Evolutionary conservation across 2,329 filamentous ascomycete species (phyloP).

Genomic region (Sclerotinia nivalis): DNA sequence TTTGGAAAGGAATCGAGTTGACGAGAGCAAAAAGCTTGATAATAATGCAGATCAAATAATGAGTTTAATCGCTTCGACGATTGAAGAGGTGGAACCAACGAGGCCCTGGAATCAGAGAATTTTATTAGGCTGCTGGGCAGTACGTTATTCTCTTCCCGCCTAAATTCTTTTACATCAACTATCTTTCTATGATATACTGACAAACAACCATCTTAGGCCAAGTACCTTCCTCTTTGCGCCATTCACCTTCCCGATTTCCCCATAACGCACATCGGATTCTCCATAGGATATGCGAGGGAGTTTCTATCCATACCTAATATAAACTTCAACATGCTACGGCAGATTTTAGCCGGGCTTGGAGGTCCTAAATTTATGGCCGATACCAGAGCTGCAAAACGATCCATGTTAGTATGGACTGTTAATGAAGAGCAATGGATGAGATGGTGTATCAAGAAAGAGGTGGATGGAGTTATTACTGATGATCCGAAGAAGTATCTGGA

Average conservation of each 20-base stretch:
- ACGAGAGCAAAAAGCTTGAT: constrained; percentile 53
- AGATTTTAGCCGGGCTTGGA: constrained; percentile 65
- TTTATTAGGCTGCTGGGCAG: constrained; percentile 80
- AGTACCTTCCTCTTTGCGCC: constrained; percentile 65
- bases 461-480: constrained; percentile 87
- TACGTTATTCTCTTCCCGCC: constrained; percentile 39
- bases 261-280: constrained; percentile 67
- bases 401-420: constrained; percentile 82
- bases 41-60: constrained; percentile 73
- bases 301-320: constrained; percentile 69
- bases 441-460: constrained; percentile 65
- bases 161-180: neutral
- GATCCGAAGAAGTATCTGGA: constrained; percentile 69
- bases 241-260: constrained; percentile 63
- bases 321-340: constrained; percentile 76
- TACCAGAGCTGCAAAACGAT: constrained; percentile 55
- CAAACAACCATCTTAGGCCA: constrained; percentile 48
- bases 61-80: constrained; percentile 62
- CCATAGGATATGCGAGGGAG: constrained; percentile 60
- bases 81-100: constrained; percentile 53
- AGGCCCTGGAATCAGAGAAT: constrained; percentile 72
- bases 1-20: neutral
- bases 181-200: constrained; percentile 9
- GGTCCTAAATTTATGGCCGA: constrained; percentile 67
- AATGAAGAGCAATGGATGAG: constrained; percentile 78